These are phyloP conservation scores for Oenanthe javanica DNA, from an alignment of 140 eudicot species.

Conservation along the genomic window DNA sequence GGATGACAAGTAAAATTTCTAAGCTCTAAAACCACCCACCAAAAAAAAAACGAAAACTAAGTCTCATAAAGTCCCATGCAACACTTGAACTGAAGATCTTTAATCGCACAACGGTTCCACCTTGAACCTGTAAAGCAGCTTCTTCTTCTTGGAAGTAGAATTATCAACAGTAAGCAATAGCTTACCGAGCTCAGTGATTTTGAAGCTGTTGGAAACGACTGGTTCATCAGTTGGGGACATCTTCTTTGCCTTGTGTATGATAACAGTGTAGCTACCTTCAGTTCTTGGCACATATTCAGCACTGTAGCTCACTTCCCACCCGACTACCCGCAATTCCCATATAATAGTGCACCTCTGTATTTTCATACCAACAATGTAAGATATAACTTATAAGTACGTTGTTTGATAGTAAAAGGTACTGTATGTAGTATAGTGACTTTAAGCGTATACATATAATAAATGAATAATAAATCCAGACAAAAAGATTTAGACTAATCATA, in stretches of 20 bases:
- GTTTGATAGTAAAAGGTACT: not conserved
- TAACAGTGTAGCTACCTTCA: conserved; percentile 43
- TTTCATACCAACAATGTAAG: not conserved
- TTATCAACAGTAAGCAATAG: conserved; percentile 59
- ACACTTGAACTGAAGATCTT: not conserved
- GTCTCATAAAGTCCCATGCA: not conserved
- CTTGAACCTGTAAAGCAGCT: conserved; percentile 61
- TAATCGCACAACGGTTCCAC: conserved; percentile 41
- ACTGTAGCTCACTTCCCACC: conserved; percentile 91
- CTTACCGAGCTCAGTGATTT: conserved; percentile 50
- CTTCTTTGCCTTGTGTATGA: conserved; percentile 52
- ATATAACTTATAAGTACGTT: not conserved
- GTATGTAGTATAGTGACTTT: not conserved
- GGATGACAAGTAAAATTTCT: not conserved
- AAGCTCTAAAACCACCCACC: not conserved
- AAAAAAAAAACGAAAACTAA: not conserved
- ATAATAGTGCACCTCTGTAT: conserved; percentile 68
- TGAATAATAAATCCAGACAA: no score
- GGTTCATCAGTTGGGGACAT: conserved; percentile 49
- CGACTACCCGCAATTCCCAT: conserved; percentile 95
- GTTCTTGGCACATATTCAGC: conserved; percentile 78
- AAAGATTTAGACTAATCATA: not conserved
- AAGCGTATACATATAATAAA: not conserved
- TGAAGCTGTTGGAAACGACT: conserved; percentile 43
- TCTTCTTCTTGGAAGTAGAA: conserved; percentile 61